Conservation (phyloP, 2,329 filamentous ascomycete species). For the Xylaria sp. region DNA sequence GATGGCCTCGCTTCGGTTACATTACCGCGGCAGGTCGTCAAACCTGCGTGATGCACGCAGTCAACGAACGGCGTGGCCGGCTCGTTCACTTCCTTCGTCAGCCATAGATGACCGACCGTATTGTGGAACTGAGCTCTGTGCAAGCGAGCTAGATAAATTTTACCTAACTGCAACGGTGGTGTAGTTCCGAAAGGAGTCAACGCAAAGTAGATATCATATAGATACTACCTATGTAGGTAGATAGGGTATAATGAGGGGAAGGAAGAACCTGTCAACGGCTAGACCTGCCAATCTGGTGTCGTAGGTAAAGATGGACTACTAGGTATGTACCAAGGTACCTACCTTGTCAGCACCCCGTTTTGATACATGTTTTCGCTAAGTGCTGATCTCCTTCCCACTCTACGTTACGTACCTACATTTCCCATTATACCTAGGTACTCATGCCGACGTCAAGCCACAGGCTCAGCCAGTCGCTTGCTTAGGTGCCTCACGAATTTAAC, state of each 20-base stretch:
- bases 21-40: slow-evolving; percentile 1
- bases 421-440: slow-evolving; percentile 2
- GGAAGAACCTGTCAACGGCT: background rate
- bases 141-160: too few species aligned
- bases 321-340: too few species aligned
- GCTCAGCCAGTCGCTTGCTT: background rate
- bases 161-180: background rate
- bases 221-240: background rate
- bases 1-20: background rate
- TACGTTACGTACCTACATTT: background rate
- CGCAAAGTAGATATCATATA: background rate
- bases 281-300: background rate
- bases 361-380: too few species aligned
- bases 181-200: background rate
- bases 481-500: background rate
- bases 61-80: slow-evolving; percentile 1
- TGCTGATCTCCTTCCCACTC: too few species aligned
- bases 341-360: background rate
- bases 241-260: background rate
- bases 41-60: slow-evolving; percentile 2
- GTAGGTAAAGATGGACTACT: background rate
- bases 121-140: background rate
- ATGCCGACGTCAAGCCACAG: background rate
- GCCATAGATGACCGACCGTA: background rate
- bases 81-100: background rate